phyloP scores from a whole-genome alignment of 495 filamentous ascomycete genomes.

The Penicillium paradoxum region DNA sequence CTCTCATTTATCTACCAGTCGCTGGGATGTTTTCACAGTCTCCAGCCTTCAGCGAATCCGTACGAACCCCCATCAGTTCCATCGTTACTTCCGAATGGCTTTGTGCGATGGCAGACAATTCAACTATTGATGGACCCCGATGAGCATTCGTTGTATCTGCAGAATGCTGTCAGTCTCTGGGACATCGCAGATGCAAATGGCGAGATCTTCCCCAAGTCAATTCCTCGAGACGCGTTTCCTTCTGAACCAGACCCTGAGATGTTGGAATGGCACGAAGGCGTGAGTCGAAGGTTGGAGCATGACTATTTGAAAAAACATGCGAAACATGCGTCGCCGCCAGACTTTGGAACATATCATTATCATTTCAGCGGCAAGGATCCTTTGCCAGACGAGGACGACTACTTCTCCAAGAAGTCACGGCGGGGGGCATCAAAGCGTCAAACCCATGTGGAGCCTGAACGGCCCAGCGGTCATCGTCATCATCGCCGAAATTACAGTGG shows the following conservation, averaged over 20 bases:
- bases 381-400: slow-evolving; percentile 28
- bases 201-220: slow-evolving; percentile 68
- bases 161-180: slow-evolving; percentile 73
- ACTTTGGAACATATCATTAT: slow-evolving; percentile 31
- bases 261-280: slow-evolving; percentile 75
- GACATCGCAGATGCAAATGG: slow-evolving; percentile 68
- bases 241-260: slow-evolving; percentile 68
- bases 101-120: slow-evolving; percentile 90
- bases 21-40: slow-evolving; percentile 78
- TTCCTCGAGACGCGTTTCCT: slow-evolving; percentile 76
- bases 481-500: slow-evolving; percentile 25
- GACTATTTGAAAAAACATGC: slow-evolving; percentile 38
- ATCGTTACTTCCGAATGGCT: slow-evolving; percentile 75
- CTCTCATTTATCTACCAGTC: slow-evolving; percentile 91
- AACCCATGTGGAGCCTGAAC: slow-evolving; percentile 17
- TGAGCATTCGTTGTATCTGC: slow-evolving; percentile 79
- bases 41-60: slow-evolving; percentile 64
- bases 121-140: slow-evolving; percentile 84
- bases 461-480: slow-evolving; percentile 14
- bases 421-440: slow-evolving; percentile 20
- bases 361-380: slow-evolving; percentile 31
- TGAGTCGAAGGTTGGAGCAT: slow-evolving; percentile 42
- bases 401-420: slow-evolving; percentile 14
- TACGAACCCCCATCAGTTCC: slow-evolving; percentile 74
- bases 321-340: slow-evolving; percentile 28